Evolutionary conservation across 768 basidiomycete species (phyloP).

Genomic region (Mycena albidolilacea): DNA sequence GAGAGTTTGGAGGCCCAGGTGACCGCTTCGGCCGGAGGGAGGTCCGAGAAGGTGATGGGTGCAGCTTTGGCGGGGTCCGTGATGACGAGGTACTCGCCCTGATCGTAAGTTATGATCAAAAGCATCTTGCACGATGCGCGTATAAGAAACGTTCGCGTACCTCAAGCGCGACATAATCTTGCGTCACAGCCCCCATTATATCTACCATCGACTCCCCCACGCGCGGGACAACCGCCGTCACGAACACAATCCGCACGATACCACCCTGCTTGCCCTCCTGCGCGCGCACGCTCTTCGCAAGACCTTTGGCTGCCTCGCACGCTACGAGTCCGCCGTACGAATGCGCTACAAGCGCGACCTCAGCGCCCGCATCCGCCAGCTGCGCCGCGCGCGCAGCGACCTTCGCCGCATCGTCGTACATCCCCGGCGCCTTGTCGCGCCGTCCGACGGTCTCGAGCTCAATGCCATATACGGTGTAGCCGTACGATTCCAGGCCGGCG

Average conservation of each 20-base stretch:
- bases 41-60: neutral
- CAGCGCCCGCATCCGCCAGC: neutral
- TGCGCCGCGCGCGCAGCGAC: neutral
- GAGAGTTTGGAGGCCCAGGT: neutral
- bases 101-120: too few relatives aligned
- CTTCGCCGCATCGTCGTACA: neutral
- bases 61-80: neutral
- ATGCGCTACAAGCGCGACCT: neutral
- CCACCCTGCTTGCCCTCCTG: neutral
- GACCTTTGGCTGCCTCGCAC: neutral
- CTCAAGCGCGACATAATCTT: neutral
- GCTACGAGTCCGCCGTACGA: neutral
- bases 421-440: neutral
- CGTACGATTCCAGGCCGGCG: neutral
- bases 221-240: neutral
- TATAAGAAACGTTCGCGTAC: neutral
- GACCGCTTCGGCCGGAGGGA: neutral
- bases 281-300: neutral
- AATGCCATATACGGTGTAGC: neutral
- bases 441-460: neutral
- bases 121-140: neutral
- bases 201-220: neutral
- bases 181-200: neutral
- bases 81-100: neutral
- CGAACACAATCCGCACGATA: neutral